Percentiles rank a stretch among this genome's conserved stretches.
Evolutionary conservation across 225 moss, liverwort and hornwort genomes (phyloP).

Genomic region (Neckera pumila): DNA sequence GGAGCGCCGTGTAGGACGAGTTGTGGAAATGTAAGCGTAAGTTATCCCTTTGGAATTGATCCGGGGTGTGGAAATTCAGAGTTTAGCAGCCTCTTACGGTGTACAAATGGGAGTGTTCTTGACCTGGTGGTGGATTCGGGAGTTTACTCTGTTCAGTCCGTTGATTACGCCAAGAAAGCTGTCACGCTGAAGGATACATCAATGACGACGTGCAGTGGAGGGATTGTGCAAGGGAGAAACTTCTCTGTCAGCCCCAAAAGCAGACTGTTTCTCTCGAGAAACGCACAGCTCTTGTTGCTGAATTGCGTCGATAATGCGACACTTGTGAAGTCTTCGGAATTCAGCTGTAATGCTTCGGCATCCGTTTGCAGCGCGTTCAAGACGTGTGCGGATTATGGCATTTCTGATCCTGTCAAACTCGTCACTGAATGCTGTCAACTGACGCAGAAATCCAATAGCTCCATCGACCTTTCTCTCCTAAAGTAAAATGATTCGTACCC

Average conservation of each 20-base stretch:
- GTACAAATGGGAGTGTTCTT: slow-evolving; percentile 5
- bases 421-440: slow-evolving; percentile 22
- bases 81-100: slow-evolving; percentile 3
- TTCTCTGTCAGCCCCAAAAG: neutral
- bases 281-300: slow-evolving; percentile 15
- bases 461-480: slow-evolving; percentile 20
- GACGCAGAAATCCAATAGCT: slow-evolving; percentile 11
- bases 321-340: slow-evolving; percentile 12
- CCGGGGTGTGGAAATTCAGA: slow-evolving; percentile 14
- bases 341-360: slow-evolving; percentile 18
- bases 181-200: slow-evolving; percentile 5
- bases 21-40: slow-evolving; percentile 8
- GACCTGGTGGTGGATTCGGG: slow-evolving; percentile 9
- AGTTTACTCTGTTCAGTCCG: slow-evolving; percentile 11
- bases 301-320: slow-evolving; percentile 25
- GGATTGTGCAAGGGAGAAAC: slow-evolving; percentile 15
- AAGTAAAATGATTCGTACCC: neutral
- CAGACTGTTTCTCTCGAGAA: neutral
- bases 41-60: slow-evolving; percentile 24
- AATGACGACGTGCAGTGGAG: slow-evolving; percentile 31
- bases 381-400: slow-evolving; percentile 31
- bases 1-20: neutral
- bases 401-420: slow-evolving; percentile 1
- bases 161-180: slow-evolving; percentile 8
- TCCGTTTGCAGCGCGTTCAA: slow-evolving; percentile 32